Evolutionary conservation across 2,329 filamentous ascomycete species (phyloP).

Genomic region (Lasiodiplodia citricola): DNA sequence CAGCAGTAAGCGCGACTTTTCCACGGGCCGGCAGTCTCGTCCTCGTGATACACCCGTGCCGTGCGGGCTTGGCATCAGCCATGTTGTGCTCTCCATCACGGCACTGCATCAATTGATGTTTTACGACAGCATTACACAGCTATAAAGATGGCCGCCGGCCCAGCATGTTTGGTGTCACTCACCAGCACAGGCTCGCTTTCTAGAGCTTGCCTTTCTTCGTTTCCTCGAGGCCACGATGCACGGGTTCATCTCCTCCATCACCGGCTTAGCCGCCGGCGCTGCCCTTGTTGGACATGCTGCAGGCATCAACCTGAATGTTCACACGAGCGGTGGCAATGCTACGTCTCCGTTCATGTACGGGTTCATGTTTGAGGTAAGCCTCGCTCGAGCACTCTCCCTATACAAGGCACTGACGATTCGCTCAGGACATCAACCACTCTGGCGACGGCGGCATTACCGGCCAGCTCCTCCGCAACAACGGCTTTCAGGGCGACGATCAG

Average conservation of each 20-base stretch:
- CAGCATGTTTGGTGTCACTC: background rate
- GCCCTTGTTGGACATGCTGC: background rate
- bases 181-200: background rate
- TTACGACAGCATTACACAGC: background rate
- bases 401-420: background rate
- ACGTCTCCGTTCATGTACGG: slow-evolving; percentile 49
- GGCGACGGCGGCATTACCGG: slow-evolving; percentile 27
- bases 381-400: background rate
- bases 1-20: background rate
- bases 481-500: slow-evolving; percentile 28
- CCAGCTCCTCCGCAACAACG: slow-evolving; percentile 27
- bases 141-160: background rate
- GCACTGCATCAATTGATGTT: background rate
- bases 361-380: slow-evolving; percentile 49
- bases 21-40: background rate
- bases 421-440: slow-evolving; percentile 28
- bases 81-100: background rate
- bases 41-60: background rate
- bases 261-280: background rate
- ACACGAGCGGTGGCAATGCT: slow-evolving; percentile 44
- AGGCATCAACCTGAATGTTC: slow-evolving; percentile 32
- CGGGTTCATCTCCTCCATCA: background rate
- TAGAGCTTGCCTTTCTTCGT: background rate
- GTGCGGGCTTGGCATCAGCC: background rate
- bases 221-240: background rate